Percentiles rank a stretch among this genome's conserved stretches.
Conservation (phyloP, 345 rosid species). For the Sapria himalayana region DNA sequence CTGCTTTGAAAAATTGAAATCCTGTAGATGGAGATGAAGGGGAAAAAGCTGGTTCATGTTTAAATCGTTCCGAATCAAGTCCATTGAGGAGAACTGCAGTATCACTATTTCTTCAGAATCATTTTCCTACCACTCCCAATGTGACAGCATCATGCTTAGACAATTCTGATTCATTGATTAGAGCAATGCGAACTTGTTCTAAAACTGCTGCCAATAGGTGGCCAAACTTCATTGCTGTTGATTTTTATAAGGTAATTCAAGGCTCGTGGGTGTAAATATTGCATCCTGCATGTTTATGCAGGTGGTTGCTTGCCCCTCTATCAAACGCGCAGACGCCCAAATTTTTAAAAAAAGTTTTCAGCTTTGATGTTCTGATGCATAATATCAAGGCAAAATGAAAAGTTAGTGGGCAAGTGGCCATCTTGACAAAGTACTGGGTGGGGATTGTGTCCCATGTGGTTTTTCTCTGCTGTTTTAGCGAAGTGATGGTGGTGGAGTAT, state of each 20-base stretch:
- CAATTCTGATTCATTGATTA: conserved; percentile 51
- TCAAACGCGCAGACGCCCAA: too few relatives aligned
- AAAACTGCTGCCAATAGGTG: conserved; percentile 65
- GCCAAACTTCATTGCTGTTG: conserved; percentile 97
- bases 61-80: conserved; percentile 51
- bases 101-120: conserved; percentile 56
- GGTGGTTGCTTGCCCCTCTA: too few relatives aligned
- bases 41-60: conserved; percentile 46
- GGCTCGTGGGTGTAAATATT: too few relatives aligned
- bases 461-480: conserved; percentile 26
- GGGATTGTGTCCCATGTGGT: too few relatives aligned
- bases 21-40: conserved; percentile 71
- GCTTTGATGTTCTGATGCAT: too few relatives aligned
- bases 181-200: conserved; percentile 49
- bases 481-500: conserved; percentile 81
- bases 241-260: conserved; percentile 85
- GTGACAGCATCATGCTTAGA: conserved; percentile 34
- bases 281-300: too few relatives aligned
- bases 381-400: too few relatives aligned
- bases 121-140: conserved; percentile 51
- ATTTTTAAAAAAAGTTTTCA: too few relatives aligned
- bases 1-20: too few relatives aligned
- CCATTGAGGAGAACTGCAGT: conserved; percentile 30
- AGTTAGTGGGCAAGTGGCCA: too few relatives aligned
- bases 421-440: too few relatives aligned